Conservation (phyloP, 2,329 filamentous ascomycete genomes). For the Trichoderma arundinaceum region DNA sequence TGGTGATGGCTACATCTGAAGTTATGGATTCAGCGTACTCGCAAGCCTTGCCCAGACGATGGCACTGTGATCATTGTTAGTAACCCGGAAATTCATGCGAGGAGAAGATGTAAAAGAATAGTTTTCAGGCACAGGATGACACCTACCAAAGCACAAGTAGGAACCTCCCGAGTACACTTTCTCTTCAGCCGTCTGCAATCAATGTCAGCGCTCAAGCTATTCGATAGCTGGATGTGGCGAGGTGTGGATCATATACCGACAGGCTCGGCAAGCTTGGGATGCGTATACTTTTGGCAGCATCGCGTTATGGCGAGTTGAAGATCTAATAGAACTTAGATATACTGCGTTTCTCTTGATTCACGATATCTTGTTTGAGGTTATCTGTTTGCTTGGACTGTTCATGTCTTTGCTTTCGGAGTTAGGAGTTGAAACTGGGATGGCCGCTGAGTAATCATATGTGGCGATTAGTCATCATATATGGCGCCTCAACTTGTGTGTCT, state of each 20-base stretch:
- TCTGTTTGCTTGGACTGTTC: neutral
- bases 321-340: no score
- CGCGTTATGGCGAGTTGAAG: neutral
- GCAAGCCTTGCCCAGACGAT: conserved; percentile 20
- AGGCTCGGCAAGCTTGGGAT: conserved; percentile 24
- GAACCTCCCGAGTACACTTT: conserved; percentile 11
- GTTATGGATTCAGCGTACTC: conserved; percentile 20
- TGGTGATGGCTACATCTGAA: neutral
- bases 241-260: conserved; percentile 15
- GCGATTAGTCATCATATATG: conserved; percentile 11
- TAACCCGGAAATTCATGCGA: no score
- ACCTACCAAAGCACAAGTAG: conserved; percentile 17
- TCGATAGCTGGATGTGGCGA: neutral
- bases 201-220: neutral
- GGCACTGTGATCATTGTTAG: conserved; percentile 11
- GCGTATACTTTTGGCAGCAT: conserved; percentile 19
- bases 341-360: neutral
- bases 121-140: no score
- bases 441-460: neutral
- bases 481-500: neutral
- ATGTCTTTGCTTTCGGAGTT: neutral
- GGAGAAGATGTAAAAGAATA: neutral
- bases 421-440: no score
- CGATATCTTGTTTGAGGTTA: neutral
- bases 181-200: conserved; percentile 12